phyloP scores from a whole-genome alignment of 2,329 filamentous ascomycete species.

The Chrysosporium queenslandicum region DNA sequence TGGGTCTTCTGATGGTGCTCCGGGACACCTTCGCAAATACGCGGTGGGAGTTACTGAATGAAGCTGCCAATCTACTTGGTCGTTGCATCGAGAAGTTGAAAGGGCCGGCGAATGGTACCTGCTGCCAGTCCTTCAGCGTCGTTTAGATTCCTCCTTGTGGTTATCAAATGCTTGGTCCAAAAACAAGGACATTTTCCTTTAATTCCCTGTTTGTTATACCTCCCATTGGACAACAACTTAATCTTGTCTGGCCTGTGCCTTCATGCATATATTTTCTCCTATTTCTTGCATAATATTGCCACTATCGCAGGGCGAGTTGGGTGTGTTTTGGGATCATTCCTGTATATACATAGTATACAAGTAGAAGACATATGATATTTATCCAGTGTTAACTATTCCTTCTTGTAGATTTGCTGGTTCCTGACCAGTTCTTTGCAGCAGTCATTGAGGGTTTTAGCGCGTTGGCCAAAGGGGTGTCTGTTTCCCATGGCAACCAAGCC shows the following conservation, averaged over 20 bases:
- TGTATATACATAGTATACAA: conserved; percentile 9
- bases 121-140: neutral
- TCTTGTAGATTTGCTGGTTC: neutral
- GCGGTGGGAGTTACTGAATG: conserved; percentile 83
- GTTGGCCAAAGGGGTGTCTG: too few species aligned
- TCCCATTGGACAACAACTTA: neutral
- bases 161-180: too few species aligned
- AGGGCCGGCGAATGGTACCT: conserved; percentile 2
- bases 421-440: too few species aligned
- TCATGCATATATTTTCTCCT: neutral
- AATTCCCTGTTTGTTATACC: neutral
- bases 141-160: neutral
- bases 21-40: conserved; percentile 71
- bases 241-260: neutral
- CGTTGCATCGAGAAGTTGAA: conserved; percentile 63
- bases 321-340: neutral
- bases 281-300: too few species aligned
- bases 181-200: neutral
- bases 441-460: too few species aligned
- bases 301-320: conserved; percentile 3
- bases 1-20: conserved; percentile 70
- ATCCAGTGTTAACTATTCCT: neutral
- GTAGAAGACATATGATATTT: neutral
- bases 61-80: conserved; percentile 67
- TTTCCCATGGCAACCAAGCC: conserved; percentile 15